Evolutionary conservation across 225 moss, liverwort and hornwort genomes (phyloP).

Genomic region (Pleurozium schreberi): DNA sequence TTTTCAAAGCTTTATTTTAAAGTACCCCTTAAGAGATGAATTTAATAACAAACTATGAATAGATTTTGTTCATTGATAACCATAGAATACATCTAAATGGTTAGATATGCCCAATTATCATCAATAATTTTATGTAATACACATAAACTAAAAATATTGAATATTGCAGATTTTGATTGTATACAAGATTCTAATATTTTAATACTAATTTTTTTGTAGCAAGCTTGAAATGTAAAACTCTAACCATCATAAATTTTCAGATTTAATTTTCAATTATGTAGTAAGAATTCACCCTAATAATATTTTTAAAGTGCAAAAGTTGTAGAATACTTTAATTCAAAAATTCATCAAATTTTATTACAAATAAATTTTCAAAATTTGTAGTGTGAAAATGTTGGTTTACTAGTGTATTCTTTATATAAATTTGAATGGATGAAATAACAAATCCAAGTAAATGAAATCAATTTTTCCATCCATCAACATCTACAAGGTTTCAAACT

Average conservation of each 20-base stretch:
- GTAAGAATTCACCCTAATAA: neutral
- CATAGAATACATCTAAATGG: neutral
- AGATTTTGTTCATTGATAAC: neutral
- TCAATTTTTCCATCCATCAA: neutral
- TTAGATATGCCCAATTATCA: too few species aligned
- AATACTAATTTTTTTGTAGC: neutral
- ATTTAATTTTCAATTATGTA: neutral
- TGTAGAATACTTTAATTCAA: neutral
- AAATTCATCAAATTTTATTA: neutral
- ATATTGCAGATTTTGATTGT: neutral
- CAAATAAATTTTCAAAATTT: neutral
- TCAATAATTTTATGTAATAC: neutral
- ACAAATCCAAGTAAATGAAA: accelerated
- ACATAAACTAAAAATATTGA: neutral
- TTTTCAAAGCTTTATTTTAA: neutral
- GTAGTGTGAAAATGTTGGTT: neutral
- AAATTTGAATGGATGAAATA: neutral
- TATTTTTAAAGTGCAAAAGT: neutral
- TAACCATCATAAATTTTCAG: neutral
- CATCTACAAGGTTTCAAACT: neutral
- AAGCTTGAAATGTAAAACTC: neutral
- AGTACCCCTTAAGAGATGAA: too few species aligned
- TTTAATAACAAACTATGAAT: neutral
- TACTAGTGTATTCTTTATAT: accelerated
- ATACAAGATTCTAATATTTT: neutral